Evolutionary conservation across 371 early-diverging fungal species (phyloP).

Genomic region (Smittium mucronatum): DNA sequence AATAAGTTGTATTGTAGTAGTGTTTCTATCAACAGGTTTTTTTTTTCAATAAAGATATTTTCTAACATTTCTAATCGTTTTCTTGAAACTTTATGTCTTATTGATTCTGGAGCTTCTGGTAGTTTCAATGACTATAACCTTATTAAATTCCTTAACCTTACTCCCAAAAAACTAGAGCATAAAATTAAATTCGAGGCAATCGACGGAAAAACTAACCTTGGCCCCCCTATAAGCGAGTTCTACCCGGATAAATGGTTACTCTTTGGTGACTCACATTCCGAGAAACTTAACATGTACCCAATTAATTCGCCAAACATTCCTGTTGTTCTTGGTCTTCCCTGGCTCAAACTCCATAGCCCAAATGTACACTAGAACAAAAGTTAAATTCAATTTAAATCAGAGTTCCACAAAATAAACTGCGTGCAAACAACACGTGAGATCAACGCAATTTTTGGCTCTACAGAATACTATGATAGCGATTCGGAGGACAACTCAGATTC

Average conservation of each 20-base stretch:
- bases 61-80: background rate
- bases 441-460: background rate
- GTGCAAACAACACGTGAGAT: too few relatives aligned
- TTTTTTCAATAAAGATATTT: background rate
- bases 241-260: background rate
- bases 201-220: background rate
- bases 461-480: background rate
- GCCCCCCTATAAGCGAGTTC: background rate
- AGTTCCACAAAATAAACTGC: background rate
- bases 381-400: conserved; percentile 1
- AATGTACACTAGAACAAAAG: background rate
- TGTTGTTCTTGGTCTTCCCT: conserved; percentile 8
- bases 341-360: conserved; percentile 8
- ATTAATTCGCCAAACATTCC: background rate
- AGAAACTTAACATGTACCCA: conserved; percentile 1
- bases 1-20: background rate
- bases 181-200: background rate
- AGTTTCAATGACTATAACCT: background rate
- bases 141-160: background rate
- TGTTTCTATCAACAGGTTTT: background rate
- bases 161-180: background rate
- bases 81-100: background rate
- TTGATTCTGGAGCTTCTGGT: conserved; percentile 1
- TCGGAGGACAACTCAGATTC: background rate
- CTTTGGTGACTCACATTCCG: background rate